phyloP scores from a whole-genome alignment of 192 early-diverging fungal species.

The Mortierella claussenii region DNA sequence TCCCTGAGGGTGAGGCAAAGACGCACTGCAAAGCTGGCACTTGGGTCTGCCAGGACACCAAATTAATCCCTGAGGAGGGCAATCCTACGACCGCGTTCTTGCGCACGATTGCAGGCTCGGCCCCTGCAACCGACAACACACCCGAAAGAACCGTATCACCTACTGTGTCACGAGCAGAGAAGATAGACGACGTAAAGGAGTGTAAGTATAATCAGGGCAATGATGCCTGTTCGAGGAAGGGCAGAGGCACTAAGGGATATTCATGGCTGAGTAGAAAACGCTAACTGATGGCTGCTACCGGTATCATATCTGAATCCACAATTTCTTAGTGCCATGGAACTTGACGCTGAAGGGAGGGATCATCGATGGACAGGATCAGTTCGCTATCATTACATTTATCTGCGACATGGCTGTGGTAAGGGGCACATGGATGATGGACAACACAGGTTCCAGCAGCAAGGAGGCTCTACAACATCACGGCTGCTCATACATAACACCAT shows the following conservation, averaged over 20 bases:
- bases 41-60: constrained; percentile 47
- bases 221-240: neutral
- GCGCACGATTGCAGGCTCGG: constrained; percentile 31
- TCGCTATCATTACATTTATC: constrained; percentile 44
- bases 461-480: no score
- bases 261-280: neutral
- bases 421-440: no score
- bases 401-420: constrained; percentile 39
- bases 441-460: no score
- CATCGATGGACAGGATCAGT: constrained; percentile 27
- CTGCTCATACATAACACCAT: no score
- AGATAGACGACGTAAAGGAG: constrained; percentile 30
- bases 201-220: constrained; percentile 8
- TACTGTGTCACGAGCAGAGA: constrained; percentile 8
- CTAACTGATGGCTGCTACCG: neutral
- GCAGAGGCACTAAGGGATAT: neutral
- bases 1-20: constrained; percentile 32
- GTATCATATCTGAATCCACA: neutral
- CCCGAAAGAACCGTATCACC: constrained; percentile 40
- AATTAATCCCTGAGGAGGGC: constrained; percentile 14
- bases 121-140: constrained; percentile 12
- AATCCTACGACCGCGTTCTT: constrained; percentile 18
- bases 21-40: constrained; percentile 16
- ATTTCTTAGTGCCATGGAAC: constrained; percentile 39
- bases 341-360: constrained; percentile 44